Base-by-base conservation (phyloP, 2,329 filamentous ascomycete genomes). In the Metarhizium album region DNA sequence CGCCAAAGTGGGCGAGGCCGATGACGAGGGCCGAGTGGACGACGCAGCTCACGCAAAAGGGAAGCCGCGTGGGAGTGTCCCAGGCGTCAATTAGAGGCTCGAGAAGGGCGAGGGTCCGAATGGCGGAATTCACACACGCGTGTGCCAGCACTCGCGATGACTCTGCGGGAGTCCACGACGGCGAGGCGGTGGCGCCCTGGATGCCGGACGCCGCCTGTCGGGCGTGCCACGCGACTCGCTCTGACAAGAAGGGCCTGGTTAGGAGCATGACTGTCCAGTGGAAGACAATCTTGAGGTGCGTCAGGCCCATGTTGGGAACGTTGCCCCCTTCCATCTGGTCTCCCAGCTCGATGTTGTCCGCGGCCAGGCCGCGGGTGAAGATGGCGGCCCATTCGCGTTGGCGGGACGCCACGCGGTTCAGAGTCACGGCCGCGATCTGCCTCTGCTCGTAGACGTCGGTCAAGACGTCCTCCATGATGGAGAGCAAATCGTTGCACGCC, bases 21-120 rank as follows among this genome's bases (percentile, higher is more conserved):
- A 72, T 58, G 0, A 72, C 69, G 6, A 73, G 55, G 0, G 66
- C 67, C 0, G 69, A 67, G 20, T 71, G 65, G 53, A 73, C 72
- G 14, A 69, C 63, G 6, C 66, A 68, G 50, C 70, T 72, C 33
- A 72, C 67, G 5, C 71, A 52, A 37, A 72, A 70, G 0, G 70
- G 70, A 3, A 71, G 58, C 9, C 69, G 60, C 38, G 63, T 66
- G 0, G 70, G 69, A 1, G 70, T 58, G 6, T 61, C 57, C 4
- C 57, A 48, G 22, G 60, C 62, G 3, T 56, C 55, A 2, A 64
- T 53, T 4, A 73, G 62, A 9, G 60, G 61, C 27, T 66, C 62
- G 2, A 70, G 58, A 1, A 71, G 61, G n/a, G 67, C 64, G n/a
- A 71, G 58, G 2, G 60, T 61, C 33, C 58, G 54, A 8, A 64